Evolutionary conservation across 2,329 filamentous ascomycete genomes (phyloP), one percentile per base, ranked within the genome.

Genomic region (Corynespora cassiicola): DNA sequence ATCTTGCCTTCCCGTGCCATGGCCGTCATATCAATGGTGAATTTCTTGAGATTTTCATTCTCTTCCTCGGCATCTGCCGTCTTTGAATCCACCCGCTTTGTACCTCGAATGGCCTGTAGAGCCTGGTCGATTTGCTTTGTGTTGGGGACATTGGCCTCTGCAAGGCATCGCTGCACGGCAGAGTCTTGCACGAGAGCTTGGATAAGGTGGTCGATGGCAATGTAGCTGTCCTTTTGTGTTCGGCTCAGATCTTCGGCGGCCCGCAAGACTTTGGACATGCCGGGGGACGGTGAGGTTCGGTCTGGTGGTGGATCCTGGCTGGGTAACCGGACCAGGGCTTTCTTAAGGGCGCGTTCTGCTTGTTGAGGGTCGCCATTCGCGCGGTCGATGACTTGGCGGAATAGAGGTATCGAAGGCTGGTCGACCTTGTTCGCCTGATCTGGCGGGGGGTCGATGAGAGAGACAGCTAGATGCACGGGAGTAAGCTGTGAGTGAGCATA

Each of bases 1-100:
- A 97, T 91, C 73, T 97, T 97, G 66, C 95, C 95, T 74, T 99
- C 94, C 66, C 91, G 81, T 44, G 94, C 94, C 85, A 96, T 86
- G 32, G 88, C 80, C 8, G 94, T 99, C 90, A 99, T 95, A 71
- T 99, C 94, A 61, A 97, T 94, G 39, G 94, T 97, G 72, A 96
- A 99, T 63, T 97, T 99, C 75, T 91, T 89, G 45, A 99, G 77
- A 65, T 96, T 96, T 72, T 99, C 94, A 60, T 91, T 88, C 61
- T 96, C 92, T 61, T 87, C 79, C 70, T 97, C 94, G 0, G 86
- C 85, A 71, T 99, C 94, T 38, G 94, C 94, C 4, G 89, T 96
- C 76, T 95, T 96, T 44, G 90, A 95, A 71, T 99, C 94, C 26
- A 99, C 91, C 49, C 92, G 81, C 74, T 85, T 90, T 26, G 90